Percentiles rank a stretch among this genome's conserved stretches.
phyloP scores from a whole-genome alignment of 75 land plant species.

The Cunninghamia lanceolata region DNA sequence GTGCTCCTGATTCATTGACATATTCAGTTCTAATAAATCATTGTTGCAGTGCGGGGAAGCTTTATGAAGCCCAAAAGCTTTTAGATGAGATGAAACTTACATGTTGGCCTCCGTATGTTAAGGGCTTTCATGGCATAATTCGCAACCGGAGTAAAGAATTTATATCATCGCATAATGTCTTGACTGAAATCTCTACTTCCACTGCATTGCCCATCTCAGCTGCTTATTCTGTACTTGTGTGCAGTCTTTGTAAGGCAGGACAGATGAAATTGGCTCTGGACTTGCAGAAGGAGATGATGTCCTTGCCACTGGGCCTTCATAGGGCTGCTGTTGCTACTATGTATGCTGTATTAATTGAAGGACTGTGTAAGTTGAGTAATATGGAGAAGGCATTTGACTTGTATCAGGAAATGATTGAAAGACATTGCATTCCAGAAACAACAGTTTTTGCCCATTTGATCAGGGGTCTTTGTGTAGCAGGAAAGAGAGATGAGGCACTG shows the following conservation, averaged over 20 bases:
- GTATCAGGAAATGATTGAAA: conserved; percentile 39
- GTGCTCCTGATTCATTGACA: conserved; percentile 80
- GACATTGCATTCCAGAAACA: conserved; percentile 39
- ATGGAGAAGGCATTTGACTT: conserved; percentile 60
- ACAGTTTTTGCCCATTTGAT: conserved; percentile 35
- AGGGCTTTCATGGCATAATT: conserved; percentile 43
- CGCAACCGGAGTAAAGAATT: conserved; percentile 55
- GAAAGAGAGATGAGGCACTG: conserved; percentile 63
- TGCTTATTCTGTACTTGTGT: conserved; percentile 44
- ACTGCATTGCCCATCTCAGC: conserved; percentile 34
- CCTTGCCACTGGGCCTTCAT: conserved; percentile 6
- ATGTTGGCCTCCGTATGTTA: conserved; percentile 48
- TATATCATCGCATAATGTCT: conserved; percentile 33
- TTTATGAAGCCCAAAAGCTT: conserved; percentile 52
- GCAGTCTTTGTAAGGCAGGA: conserved; percentile 56
- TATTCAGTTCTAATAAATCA: conserved; percentile 66
- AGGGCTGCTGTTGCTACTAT: conserved; percentile 2
- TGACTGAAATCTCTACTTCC: conserved; percentile 37
- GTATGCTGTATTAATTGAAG: conserved; percentile 46
- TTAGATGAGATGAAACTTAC: conserved; percentile 78
- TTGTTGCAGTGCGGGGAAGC: conserved; percentile 49
- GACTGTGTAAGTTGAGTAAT: conserved; percentile 39
- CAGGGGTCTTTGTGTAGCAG: conserved; percentile 40
- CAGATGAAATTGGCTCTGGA: conserved; percentile 49
- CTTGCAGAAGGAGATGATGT: conserved; percentile 50